phyloP scores from a whole-genome alignment of 176 grass and related monocot genomes.

The Cenchrus fungigraminus region DNA sequence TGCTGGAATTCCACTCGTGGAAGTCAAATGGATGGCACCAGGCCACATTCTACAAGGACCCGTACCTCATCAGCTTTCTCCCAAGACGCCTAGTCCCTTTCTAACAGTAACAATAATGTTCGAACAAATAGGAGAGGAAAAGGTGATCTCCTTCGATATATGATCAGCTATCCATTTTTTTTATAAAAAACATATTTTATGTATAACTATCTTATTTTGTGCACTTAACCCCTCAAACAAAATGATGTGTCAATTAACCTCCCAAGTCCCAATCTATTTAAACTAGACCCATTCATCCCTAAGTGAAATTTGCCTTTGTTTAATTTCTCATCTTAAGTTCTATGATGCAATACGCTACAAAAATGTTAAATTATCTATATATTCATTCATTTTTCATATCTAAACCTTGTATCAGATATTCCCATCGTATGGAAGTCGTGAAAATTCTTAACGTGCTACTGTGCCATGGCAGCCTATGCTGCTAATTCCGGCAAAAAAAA shows the following conservation, averaged over 20 bases:
- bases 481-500: not conserved
- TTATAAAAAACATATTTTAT: not conserved
- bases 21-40: conserved; percentile 28
- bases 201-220: not conserved
- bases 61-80: not conserved
- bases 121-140: not conserved
- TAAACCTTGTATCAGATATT: not conserved
- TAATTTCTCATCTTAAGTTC: not conserved
- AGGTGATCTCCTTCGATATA: not conserved
- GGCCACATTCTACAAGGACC: not conserved
- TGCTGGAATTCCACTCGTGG: not conserved
- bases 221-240: not conserved
- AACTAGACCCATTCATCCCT: not conserved
- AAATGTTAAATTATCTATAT: not conserved
- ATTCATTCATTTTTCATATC: not conserved
- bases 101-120: not conserved
- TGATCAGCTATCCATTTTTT: not conserved
- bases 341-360: not conserved
- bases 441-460: not conserved
- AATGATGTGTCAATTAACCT: not conserved
- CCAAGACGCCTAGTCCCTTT: not conserved
- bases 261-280: not conserved
- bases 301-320: not conserved
- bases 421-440: not conserved
- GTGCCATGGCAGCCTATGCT: not conserved